Conservation (phyloP, 306 rosid species). For the Albizia julibrissin region DNA sequence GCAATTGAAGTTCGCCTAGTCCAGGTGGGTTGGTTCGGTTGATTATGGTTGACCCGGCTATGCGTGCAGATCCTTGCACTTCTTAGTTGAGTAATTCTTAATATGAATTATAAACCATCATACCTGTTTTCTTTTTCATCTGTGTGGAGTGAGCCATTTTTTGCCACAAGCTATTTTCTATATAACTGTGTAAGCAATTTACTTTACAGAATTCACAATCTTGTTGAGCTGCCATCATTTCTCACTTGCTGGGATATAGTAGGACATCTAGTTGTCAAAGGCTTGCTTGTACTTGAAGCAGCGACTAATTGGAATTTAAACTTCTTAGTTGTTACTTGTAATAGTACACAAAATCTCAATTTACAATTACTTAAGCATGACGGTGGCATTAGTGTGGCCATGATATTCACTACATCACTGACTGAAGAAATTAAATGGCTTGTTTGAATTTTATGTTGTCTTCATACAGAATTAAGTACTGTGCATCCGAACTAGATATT, state of each 20-base stretch:
- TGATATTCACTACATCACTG: background rate
- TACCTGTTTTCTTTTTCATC: background rate
- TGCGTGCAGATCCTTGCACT: background rate
- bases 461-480: constrained; percentile 8
- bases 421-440: background rate
- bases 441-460: constrained; percentile 11
- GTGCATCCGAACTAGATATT: constrained; percentile 9
- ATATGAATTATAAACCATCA: background rate
- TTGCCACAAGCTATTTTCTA: constrained; percentile 20
- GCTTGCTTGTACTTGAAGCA: constrained; percentile 20
- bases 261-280: constrained; percentile 11
- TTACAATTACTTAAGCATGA: constrained; percentile 13
- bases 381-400: background rate
- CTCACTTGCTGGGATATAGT: background rate
- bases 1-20: constrained; percentile 96
- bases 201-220: background rate
- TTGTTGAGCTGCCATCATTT: constrained; percentile 13
- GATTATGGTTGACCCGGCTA: background rate
- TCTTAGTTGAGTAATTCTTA: background rate
- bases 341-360: background rate
- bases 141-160: constrained; percentile 15
- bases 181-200: constrained; percentile 19
- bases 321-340: background rate
- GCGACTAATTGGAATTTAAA: background rate
- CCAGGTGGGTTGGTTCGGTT: constrained; percentile 56